Evolutionary conservation across 495 filamentous ascomycete species (phyloP), one percentile per base, ranked within the genome.

Genomic region (Physcia stellaris): DNA sequence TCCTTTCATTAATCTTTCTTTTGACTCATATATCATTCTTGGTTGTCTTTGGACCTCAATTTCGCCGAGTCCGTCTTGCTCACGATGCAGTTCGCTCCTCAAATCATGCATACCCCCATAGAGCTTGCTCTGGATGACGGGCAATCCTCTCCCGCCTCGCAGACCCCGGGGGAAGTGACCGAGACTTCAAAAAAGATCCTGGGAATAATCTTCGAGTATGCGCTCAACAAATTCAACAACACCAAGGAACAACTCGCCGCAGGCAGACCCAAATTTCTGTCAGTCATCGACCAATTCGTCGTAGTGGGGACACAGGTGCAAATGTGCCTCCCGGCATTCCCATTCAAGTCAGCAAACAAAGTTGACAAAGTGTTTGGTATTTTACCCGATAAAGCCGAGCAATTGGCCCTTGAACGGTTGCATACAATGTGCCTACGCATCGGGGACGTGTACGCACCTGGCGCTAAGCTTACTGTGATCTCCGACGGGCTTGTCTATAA

Each of bases 401-500:
- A 68, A 45, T 55, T 72, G 35, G 64, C 66, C 3, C 54, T 72
- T 6, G 57, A 53, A n/a, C 57, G 60, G 12, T 50, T 72, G 24
- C 54, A 66, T 28, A 48, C 51, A 17, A 37, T 71, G 12, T 67
- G 63, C 38, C 43, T 43, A 6, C 52, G 55, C 10, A 62, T 70
- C 32, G 47, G 45, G 19, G 59, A 64, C n/a, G 49, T 68, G 1
- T 66, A 71, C 32, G 21, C 37, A 20, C 62, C 67, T 0, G 66
- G 68, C 11, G 65, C 68, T 5, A 49, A 60, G 37, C 40, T 70
- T 26, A 59, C 58, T 9, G 66, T 73, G 21, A 58, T 69, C 13
- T 67, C 66, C 0, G 68, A 73, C 46, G 68, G 68, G n/a, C 56
- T 70, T 31, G 58, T 60, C 17, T 70, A 70, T 29, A 72, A 67